Base-by-base conservation (phyloP, 2,329 filamentous ascomycete genomes). In the Podosphaera xanthii region DNA sequence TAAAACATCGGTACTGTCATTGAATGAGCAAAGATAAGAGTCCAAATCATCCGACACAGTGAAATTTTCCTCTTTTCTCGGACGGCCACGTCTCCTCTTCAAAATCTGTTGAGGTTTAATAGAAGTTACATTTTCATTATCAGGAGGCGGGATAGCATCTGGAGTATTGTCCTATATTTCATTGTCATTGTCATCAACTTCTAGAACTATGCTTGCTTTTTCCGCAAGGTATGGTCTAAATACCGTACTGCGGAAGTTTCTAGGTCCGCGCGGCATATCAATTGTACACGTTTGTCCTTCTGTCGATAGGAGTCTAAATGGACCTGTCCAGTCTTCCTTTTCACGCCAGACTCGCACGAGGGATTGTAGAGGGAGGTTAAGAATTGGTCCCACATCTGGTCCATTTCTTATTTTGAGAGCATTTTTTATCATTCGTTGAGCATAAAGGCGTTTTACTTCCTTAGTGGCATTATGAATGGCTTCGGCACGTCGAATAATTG, bases 271-370 rank as follows among this genome's bases (percentile, higher is more conserved):
- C 2, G 50, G 57, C 30, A 63, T 40, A 40, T 46, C 38, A 31
- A 60, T n/a, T 31, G 46, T 58, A 40, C 55, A 63, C 7, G 44
- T 56, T 42, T 62, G 44, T 14, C 54, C 42, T 34, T 62, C 46
- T 14, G 55, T 59, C 3, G 33, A 40, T 22, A 61, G 4, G 30
- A 63, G 58, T n/a, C 59, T 59, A 38, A 53, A 60, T 46, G 55
- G 59, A 40, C 60, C 58, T 30, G 55, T 46, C 58, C 52, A 60
- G 4, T 33, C 34, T 12, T 50, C 44, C 9, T 46, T 52, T 57
- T 62, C 61, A 57, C 58, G 38, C 52, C 36, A 62, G 44, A 62
- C 60, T 34, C 14, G 36, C 10, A 62, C 56, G 10, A 60, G 30
- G 8, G 53, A 60, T 12, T 60, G 42, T 30, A 59, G 36, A 22